Conservation (phyloP, 768 basidiomycete species). For the Serendipita sp. region DNA sequence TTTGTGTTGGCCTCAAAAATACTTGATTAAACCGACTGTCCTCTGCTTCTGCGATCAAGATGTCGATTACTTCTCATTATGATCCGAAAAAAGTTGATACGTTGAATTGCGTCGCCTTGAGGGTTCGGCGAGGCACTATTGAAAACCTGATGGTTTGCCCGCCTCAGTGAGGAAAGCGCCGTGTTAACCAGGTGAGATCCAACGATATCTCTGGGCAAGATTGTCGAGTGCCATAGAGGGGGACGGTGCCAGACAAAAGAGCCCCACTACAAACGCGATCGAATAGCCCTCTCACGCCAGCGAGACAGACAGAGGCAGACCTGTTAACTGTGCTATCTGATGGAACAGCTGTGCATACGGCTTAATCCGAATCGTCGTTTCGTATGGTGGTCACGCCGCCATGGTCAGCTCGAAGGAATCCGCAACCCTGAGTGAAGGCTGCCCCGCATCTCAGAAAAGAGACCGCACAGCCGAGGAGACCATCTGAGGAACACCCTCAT, state of each 20-base stretch:
- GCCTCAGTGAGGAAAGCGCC: neutral
- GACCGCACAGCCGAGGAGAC: neutral
- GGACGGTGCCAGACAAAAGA: neutral
- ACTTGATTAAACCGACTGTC: neutral
- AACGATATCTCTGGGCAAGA: neutral
- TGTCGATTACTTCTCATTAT: too few relatives aligned
- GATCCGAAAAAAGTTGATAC: neutral
- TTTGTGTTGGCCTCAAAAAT: neutral
- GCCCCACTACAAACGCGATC: neutral
- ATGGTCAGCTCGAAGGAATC: neutral
- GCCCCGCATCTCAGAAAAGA: neutral
- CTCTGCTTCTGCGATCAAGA: neutral
- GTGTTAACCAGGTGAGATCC: neutral
- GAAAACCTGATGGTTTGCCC: neutral
- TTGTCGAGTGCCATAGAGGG: neutral
- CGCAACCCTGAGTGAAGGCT: neutral
- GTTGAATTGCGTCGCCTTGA: slow-evolving; percentile 3
- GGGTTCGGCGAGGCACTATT: neutral
- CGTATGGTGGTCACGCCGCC: neutral
- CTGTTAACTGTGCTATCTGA: neutral
- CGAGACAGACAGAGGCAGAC: neutral
- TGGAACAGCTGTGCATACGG: neutral
- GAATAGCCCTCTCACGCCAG: neutral
- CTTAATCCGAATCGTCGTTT: neutral
- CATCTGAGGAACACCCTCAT: too few relatives aligned